phyloP scores from a whole-genome alignment of 2,329 filamentous ascomycete genomes.

The Exserohilum rostratum region DNA sequence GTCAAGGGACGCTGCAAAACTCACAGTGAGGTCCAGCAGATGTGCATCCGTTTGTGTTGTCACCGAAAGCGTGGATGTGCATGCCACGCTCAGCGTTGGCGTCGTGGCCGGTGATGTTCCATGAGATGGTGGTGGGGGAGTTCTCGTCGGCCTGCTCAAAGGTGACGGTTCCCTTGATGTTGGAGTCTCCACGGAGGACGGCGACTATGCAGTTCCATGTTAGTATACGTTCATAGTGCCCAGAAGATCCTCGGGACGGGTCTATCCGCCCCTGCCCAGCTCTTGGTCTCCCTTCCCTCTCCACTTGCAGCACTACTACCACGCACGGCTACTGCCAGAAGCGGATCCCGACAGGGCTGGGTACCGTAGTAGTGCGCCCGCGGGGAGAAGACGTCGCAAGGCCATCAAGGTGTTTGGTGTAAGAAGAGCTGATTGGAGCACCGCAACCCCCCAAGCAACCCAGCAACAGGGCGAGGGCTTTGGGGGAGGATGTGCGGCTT shows the following conservation, averaged over 20 bases:
- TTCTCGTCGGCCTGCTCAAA: slow-evolving; percentile 91
- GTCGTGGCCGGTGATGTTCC: slow-evolving; percentile 91
- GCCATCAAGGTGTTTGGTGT: slow-evolving; percentile 39
- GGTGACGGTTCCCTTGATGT: slow-evolving; percentile 88
- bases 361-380: no score
- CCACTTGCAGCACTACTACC: background rate
- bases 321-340: background rate
- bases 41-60: slow-evolving; percentile 99
- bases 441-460: slow-evolving; percentile 4
- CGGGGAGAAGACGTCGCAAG: no score
- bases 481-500: slow-evolving; percentile 11
- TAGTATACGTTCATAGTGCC: background rate
- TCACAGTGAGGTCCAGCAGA: slow-evolving; percentile 96
- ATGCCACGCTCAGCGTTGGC: slow-evolving; percentile 95
- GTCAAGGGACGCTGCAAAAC: slow-evolving; percentile 36
- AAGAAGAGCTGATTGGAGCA: slow-evolving; percentile 33
- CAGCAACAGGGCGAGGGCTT: background rate
- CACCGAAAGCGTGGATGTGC: slow-evolving; percentile 98
- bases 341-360: no score
- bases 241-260: background rate
- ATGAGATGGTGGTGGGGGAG: slow-evolving; percentile 82
- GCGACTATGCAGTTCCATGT: slow-evolving; percentile 67
- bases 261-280: background rate
- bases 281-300: background rate
- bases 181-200: slow-evolving; percentile 97